A percentile compares a stretch with the other conserved stretches of the same genome.
Conservation (phyloP, 2,329 filamentous ascomycete species). For the Coniochaeta sp. region DNA sequence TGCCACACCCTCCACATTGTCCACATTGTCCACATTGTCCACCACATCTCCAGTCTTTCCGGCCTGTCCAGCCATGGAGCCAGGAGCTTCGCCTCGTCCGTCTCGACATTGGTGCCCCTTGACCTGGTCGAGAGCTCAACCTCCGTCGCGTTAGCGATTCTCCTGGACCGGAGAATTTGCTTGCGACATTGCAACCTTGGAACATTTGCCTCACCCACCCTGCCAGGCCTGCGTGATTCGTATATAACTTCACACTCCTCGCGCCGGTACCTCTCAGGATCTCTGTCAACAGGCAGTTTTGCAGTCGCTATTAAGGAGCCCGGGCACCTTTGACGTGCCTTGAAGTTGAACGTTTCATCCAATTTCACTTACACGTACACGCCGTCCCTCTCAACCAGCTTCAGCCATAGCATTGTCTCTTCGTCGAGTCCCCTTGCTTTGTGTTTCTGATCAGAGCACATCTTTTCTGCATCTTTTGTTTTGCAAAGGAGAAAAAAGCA, state of each 20-base stretch:
- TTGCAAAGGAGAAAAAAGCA: background rate
- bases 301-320: constrained; percentile 27
- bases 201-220: background rate
- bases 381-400: background rate
- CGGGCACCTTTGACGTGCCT: constrained; percentile 18
- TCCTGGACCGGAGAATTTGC: background rate
- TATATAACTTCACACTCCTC: background rate
- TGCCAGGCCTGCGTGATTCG: background rate
- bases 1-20: background rate
- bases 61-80: background rate
- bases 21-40: background rate
- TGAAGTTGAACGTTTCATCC: background rate
- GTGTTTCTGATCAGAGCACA: background rate
- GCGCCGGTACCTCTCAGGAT: constrained; percentile 6
- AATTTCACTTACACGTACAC: background rate
- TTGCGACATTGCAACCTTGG: too few relatives aligned
- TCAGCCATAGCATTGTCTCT: background rate
- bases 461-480: background rate
- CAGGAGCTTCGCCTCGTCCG: too few relatives aligned
- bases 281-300: constrained; percentile 17
- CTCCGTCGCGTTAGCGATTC: background rate
- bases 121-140: background rate
- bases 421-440: background rate
- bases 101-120: background rate
- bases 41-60: background rate